phyloP scores from a whole-genome alignment of 192 early-diverging fungal species.

The Backusella tuberculispora region DNA sequence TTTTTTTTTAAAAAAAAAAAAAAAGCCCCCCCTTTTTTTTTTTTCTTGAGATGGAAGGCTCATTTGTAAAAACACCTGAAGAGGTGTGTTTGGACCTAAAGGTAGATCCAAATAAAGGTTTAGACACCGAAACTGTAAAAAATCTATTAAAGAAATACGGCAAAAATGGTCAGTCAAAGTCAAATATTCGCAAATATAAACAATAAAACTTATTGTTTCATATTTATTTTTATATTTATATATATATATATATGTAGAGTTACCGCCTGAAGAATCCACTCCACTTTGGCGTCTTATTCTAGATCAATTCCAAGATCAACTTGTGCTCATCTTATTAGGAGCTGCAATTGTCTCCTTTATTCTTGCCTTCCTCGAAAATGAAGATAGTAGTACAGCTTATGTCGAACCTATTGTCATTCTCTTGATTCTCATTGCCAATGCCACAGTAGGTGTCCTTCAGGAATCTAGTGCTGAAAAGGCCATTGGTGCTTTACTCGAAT shows the following conservation, averaged over 20 bases:
- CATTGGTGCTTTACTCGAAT: slow-evolving; percentile 95
- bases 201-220: slow-evolving; percentile 20
- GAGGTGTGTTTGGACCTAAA: slow-evolving; percentile 61
- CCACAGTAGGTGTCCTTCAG: slow-evolving; percentile 95
- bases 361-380: slow-evolving; percentile 87
- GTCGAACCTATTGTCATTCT: slow-evolving; percentile 99
- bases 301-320: slow-evolving; percentile 98
- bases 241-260: slow-evolving; percentile 51
- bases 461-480: slow-evolving; percentile 97
- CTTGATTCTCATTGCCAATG: slow-evolving; percentile 97
- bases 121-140: slow-evolving; percentile 64
- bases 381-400: slow-evolving; percentile 78
- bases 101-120: slow-evolving; percentile 68
- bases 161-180: slow-evolving; percentile 71
- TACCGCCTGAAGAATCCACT: slow-evolving; percentile 90
- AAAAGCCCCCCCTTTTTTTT: not conserved
- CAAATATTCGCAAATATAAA: not conserved
- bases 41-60: slow-evolving; percentile 16
- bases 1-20: too few relatives aligned
- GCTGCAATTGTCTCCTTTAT: slow-evolving; percentile 93
- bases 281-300: slow-evolving; percentile 92
- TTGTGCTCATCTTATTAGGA: slow-evolving; percentile 92
- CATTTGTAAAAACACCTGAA: slow-evolving; percentile 27
- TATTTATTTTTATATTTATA: slow-evolving; percentile 19
- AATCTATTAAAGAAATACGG: slow-evolving; percentile 70